phyloP scores from a whole-genome alignment of 352 stramenopile genomes.

The Phytophthora agathidicida region DNA sequence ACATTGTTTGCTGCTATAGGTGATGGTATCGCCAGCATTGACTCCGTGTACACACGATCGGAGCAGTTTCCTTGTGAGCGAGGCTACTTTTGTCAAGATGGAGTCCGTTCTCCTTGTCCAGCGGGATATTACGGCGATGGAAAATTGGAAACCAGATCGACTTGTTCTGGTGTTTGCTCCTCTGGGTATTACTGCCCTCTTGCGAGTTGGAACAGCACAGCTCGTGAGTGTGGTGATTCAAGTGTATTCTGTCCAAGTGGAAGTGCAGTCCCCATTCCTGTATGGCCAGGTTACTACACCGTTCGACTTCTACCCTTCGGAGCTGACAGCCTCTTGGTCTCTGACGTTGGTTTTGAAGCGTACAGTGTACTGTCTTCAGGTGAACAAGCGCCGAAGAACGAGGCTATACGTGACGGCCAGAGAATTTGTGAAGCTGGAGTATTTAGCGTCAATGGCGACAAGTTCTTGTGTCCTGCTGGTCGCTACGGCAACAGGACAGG shows the following conservation, averaged over 20 bases:
- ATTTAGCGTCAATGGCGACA: slow-evolving; percentile 66
- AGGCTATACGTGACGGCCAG: slow-evolving; percentile 52
- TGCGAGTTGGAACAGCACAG: slow-evolving; percentile 53
- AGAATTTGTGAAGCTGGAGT: slow-evolving; percentile 62
- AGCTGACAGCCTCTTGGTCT: slow-evolving; percentile 4
- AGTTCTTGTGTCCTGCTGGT: slow-evolving; percentile 65
- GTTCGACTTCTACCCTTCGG: slow-evolving; percentile 21
- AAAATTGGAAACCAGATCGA: slow-evolving; percentile 33
- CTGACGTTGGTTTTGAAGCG: slow-evolving; percentile 13
- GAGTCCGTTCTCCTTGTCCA: slow-evolving; percentile 60
- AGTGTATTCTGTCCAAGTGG: slow-evolving; percentile 69
- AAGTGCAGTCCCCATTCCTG: slow-evolving; percentile 55
- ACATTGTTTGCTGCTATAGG: slow-evolving; percentile 9
- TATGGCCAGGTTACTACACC: slow-evolving; percentile 72
- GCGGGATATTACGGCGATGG: slow-evolving; percentile 48
- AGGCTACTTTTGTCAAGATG: slow-evolving; percentile 63
- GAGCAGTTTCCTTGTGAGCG: slow-evolving; percentile 62
- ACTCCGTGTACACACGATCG: slow-evolving; percentile 47
- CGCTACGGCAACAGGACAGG: slow-evolving; percentile 49
- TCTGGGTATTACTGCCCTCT: slow-evolving; percentile 69
- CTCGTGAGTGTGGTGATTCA: slow-evolving; percentile 34
- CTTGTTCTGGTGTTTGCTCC: slow-evolving; percentile 52
- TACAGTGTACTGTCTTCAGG: slow-evolving; percentile 8
- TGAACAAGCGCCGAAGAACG: slow-evolving; percentile 31
- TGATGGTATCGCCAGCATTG: slow-evolving; percentile 10